Evolutionary conservation across 2,329 filamentous ascomycete genomes (phyloP).

Genomic region (Arthroderma uncinatum): DNA sequence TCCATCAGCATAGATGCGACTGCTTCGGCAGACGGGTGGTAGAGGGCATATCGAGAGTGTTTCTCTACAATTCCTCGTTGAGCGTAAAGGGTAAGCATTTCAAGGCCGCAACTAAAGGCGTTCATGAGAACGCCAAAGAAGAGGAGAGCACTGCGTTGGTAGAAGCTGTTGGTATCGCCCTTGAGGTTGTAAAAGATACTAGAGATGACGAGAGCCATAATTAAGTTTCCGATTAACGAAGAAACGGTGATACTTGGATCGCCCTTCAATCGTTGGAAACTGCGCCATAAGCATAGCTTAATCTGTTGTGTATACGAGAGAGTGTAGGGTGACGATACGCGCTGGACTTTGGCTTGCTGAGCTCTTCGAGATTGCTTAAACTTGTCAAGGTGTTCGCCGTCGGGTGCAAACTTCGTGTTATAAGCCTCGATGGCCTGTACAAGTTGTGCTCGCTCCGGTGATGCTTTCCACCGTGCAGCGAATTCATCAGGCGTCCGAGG

Average conservation of each 20-base stretch:
- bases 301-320: slow-evolving; percentile 67
- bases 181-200: slow-evolving; percentile 71
- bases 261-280: slow-evolving; percentile 61
- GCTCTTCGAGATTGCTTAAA: slow-evolving; percentile 27
- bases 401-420: slow-evolving; percentile 31
- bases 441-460: slow-evolving; percentile 35
- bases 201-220: slow-evolving; percentile 65
- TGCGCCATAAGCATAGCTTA: slow-evolving; percentile 66
- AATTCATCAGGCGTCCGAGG: slow-evolving; percentile 48
- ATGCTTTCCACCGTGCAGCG: slow-evolving; percentile 45
- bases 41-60: slow-evolving; percentile 72
- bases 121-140: slow-evolving; percentile 84
- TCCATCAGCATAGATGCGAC: slow-evolving; percentile 67
- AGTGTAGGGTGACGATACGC: slow-evolving; percentile 67
- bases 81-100: slow-evolving; percentile 70
- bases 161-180: slow-evolving; percentile 57
- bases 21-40: slow-evolving; percentile 76
- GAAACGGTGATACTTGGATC: slow-evolving; percentile 64
- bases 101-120: slow-evolving; percentile 66
- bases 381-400: not conserved
- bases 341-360: slow-evolving; percentile 37
- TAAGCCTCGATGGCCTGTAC: slow-evolving; percentile 36
- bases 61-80: slow-evolving; percentile 90
- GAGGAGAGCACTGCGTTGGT: slow-evolving; percentile 61
- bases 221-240: slow-evolving; percentile 54